These are phyloP conservation scores for Periglandula ipomoeae DNA, from an alignment of 2,329 filamentous ascomycete species.

Conservation along the genomic window DNA sequence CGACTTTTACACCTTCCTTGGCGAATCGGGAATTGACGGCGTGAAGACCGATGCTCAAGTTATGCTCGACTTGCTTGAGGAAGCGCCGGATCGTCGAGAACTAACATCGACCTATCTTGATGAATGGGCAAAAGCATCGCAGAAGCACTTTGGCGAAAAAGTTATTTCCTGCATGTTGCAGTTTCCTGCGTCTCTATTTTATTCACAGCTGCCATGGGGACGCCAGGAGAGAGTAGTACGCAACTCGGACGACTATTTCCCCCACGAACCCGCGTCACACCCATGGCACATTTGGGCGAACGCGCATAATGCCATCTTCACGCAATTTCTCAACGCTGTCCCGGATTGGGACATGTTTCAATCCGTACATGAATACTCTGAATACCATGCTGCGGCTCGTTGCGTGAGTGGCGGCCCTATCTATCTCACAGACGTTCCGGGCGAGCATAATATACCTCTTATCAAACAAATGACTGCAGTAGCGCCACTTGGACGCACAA, in stretches of 20 bases:
- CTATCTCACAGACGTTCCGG: constrained; percentile 87
- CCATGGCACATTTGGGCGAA: constrained; percentile 96
- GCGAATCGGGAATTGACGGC: constrained; percentile 63
- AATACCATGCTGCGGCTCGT: constrained; percentile 81
- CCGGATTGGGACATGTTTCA: constrained; percentile 76
- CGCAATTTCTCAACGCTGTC: constrained; percentile 74
- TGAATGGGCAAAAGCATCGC: constrained; percentile 70
- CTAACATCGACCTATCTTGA: constrained; percentile 73
- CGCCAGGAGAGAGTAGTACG: constrained; percentile 66
- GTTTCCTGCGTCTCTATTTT: constrained; percentile 76
- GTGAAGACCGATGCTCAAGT: constrained; percentile 95
- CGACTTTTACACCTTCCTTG: constrained; percentile 84
- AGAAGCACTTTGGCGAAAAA: constrained; percentile 68
- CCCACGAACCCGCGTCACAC: constrained; percentile 68
- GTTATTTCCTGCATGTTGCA: constrained; percentile 95
- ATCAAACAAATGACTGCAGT: constrained; percentile 74
- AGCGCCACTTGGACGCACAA: constrained; percentile 61
- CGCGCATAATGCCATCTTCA: constrained; percentile 78
- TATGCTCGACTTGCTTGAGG: constrained; percentile 67
- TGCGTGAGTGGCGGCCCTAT: constrained; percentile 87
- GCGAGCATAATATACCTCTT: constrained; percentile 65
- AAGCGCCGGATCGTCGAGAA: constrained; percentile 58
- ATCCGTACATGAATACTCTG: constrained; percentile 57
- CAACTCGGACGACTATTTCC: constrained; percentile 91
- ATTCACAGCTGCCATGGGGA: constrained; percentile 70